A percentile compares a stretch with the other conserved stretches of the same genome.
These are phyloP conservation scores for Nothopassalora personata DNA, from an alignment of 2,329 filamentous ascomycete genomes.

Conservation along the genomic window DNA sequence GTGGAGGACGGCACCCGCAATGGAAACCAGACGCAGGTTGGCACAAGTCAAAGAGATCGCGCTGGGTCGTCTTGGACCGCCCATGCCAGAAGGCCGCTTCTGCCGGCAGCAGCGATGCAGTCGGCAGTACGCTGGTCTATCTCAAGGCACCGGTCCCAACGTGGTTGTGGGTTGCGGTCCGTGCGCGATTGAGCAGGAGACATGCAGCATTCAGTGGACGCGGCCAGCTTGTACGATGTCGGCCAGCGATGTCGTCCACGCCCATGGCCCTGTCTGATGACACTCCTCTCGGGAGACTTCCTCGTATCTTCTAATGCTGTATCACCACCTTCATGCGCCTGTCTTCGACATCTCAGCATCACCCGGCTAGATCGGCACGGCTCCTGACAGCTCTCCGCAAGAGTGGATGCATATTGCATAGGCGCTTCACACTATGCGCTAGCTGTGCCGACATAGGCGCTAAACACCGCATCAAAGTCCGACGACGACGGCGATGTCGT, in stretches of 20 bases:
- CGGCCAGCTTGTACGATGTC: not conserved
- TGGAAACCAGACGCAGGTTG: too few species aligned
- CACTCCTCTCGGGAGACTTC: not conserved
- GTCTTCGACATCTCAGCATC: not conserved
- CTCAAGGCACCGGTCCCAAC: too few species aligned
- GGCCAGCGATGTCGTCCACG: not conserved
- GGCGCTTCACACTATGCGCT: not conserved
- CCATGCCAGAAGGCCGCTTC: too few species aligned
- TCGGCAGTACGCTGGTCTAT: too few species aligned
- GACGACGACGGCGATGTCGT: not conserved
- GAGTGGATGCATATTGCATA: slow-evolving; percentile 1
- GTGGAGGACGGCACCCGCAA: not conserved
- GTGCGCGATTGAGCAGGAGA: too few species aligned
- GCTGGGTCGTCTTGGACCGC: not conserved
- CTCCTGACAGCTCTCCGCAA: not conserved
- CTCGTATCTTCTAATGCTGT: not conserved
- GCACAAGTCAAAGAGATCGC: not conserved
- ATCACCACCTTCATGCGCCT: not conserved
- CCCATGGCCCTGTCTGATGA: not conserved
- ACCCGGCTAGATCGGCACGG: not conserved
- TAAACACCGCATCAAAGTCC: slow-evolving; percentile 1
- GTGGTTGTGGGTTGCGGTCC: too few species aligned
- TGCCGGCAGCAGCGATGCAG: not conserved
- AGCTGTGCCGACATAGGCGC: not conserved
- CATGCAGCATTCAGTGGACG: too few species aligned